These are phyloP conservation scores for Cyclanthera cordifolia DNA, from an alignment of 306 rosid species.

Conservation along the genomic window DNA sequence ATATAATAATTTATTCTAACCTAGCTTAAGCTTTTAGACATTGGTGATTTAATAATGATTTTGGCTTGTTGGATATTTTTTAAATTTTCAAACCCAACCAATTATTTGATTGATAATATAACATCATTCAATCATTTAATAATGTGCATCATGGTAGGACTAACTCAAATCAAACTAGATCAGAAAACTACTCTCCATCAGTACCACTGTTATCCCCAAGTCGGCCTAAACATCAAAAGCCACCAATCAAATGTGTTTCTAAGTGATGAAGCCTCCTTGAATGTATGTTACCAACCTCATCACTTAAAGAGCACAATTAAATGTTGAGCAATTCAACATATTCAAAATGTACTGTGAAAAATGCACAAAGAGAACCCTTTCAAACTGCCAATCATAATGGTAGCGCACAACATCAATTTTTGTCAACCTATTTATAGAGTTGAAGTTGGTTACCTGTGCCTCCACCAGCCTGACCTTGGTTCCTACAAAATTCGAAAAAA, in stretches of 20 bases:
- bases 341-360: not conserved
- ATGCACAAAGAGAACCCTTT: not conserved
- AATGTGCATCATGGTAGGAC: not conserved
- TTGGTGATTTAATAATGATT: too few relatives aligned
- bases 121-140: too few relatives aligned
- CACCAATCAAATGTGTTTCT: slow-evolving; percentile 2
- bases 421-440: slow-evolving; percentile 6
- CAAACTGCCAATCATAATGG: not conserved
- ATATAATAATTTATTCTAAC: too few relatives aligned
- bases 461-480: slow-evolving; percentile 26
- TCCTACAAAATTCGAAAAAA: slow-evolving; percentile 15
- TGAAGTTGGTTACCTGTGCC: slow-evolving; percentile 26
- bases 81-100: too few relatives aligned
- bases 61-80: too few relatives aligned
- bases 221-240: not conserved
- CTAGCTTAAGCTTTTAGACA: too few relatives aligned
- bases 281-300: not conserved
- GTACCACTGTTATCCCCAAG: not conserved
- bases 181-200: not conserved
- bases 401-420: not conserved
- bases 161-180: not conserved
- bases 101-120: too few relatives aligned
- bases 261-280: not conserved
- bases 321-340: not conserved
- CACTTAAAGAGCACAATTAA: not conserved